A percentile compares a stretch with the other conserved stretches of the same genome.
phyloP scores from a whole-genome alignment of 2,329 filamentous ascomycete genomes.

The Knoxdaviesia capensis region DNA sequence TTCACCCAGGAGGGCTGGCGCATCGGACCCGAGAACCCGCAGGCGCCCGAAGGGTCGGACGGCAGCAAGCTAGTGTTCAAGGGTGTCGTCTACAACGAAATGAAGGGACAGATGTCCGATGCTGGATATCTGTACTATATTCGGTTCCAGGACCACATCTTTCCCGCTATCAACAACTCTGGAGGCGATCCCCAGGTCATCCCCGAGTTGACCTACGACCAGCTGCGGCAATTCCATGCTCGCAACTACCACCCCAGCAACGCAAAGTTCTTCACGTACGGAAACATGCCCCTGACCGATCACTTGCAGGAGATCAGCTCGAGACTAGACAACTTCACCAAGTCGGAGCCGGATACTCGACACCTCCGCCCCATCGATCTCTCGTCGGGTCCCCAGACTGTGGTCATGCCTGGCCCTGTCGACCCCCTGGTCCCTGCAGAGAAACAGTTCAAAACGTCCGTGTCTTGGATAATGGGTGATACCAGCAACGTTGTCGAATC shows the following conservation, averaged over 20 bases:
- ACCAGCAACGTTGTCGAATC: conserved; percentile 68
- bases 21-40: conserved; percentile 76
- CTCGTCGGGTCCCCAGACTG: conserved; percentile 39
- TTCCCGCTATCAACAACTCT: conserved; percentile 88
- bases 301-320: conserved; percentile 65
- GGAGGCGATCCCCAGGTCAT: conserved; percentile 94
- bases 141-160: conserved; percentile 82
- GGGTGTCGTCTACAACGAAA: conserved; percentile 97
- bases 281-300: conserved; percentile 67
- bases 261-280: conserved; percentile 88
- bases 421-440: conserved; percentile 74
- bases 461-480: conserved; percentile 81
- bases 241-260: conserved; percentile 97
- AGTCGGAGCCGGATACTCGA: conserved; percentile 54
- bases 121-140: conserved; percentile 94
- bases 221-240: conserved; percentile 72
- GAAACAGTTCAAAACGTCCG: conserved; percentile 82
- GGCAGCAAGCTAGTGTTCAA: conserved; percentile 73
- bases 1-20: conserved; percentile 96
- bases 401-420: conserved; percentile 60
- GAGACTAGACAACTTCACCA: conserved; percentile 54
- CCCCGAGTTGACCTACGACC: conserved; percentile 80
- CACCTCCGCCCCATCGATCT: conserved; percentile 45
- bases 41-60: conserved; percentile 29
- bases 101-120: conserved; percentile 99